Base-by-base conservation (phyloP, 2,329 filamentous ascomycete species). In the Fusarium agapanthi region DNA sequence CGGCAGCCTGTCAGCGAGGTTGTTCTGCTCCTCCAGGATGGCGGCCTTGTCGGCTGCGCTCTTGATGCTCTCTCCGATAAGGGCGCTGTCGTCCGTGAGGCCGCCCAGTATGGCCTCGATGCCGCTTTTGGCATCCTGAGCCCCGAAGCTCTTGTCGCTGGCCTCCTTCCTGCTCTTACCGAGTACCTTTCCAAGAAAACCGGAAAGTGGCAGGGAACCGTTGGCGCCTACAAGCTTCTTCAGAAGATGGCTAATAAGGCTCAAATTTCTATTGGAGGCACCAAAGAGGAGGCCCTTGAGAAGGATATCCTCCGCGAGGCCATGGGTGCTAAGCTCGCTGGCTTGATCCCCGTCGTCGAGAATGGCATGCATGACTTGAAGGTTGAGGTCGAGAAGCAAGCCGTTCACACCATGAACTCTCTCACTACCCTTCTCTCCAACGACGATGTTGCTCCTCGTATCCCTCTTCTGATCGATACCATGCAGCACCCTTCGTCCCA, bases 321-420 rank as follows among this genome's bases (percentile, higher is more conserved):
- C 53, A 95, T 99, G 93, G 95, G 97, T 74, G 92, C 91, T 80
- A 93, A 92, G 82, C 88, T 98, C 59, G 95, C 95, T 74, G 88
- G 90, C 56, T 85, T 99, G 76, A 98, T 99, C 72, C 96, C 96
- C 30, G 86, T 98, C 47, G 95, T 97, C 64, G 96, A 98, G 84
- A 88, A 87, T 60, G 94, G 94, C 76, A 98, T 99, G 95, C 95
- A 98, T 84, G 96, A 99, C 81, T 87, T 99, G 80, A 99, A 99
- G 88, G 80, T 86, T 53, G 96, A 98, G 79, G 91, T 93, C 35
- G 88, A 91, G 82, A 98, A 97, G 86, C 93, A 97, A 85, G 91
- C 96, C n/a, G 86, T 93, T 79, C 92, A 93, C 83, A 94, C 95
- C 54, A 98, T 99, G 95, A 93, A 89, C 77, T 93, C 94, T 40